These are phyloP conservation scores for Termitomyces sp. DNA, from an alignment of 768 basidiomycete genomes.

Conservation along the genomic window DNA sequence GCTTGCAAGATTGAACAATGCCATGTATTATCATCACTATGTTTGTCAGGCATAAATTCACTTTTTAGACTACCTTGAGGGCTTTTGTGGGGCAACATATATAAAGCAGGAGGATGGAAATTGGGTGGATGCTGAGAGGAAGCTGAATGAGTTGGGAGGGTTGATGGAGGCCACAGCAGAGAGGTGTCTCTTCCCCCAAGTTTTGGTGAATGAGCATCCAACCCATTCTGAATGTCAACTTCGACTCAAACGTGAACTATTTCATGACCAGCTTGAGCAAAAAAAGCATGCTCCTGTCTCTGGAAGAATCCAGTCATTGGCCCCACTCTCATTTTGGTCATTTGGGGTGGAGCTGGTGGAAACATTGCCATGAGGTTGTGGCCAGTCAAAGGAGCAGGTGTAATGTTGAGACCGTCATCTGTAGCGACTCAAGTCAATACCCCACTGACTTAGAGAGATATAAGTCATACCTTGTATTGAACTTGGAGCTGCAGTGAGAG, in stretches of 20 bases:
- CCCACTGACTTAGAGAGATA: no score
- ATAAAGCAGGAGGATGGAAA: conserved; percentile 32
- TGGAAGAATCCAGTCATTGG: conserved; percentile 73
- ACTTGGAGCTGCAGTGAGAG: conserved; percentile 50
- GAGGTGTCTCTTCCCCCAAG: conserved; percentile 17
- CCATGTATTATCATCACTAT: conserved; percentile 68
- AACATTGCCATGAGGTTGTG: conserved; percentile 86
- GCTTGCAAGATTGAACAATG: conserved; percentile 65
- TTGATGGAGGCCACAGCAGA: conserved; percentile 21
- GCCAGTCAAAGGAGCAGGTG: conserved; percentile 65
- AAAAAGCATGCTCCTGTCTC: conserved; percentile 75
- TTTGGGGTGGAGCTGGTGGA: conserved; percentile 62
- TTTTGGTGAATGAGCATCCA: conserved; percentile 23
- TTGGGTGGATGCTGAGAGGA: conserved; percentile 23
- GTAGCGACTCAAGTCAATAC: background rate
- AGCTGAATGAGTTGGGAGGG: conserved; percentile 22
- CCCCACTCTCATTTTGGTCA: conserved; percentile 51
- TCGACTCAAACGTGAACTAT: conserved; percentile 73
- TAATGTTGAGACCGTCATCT: conserved; percentile 64
- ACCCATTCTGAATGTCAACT: conserved; percentile 45
- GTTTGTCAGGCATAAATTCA: conserved; percentile 42
- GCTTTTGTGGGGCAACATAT: conserved; percentile 42
- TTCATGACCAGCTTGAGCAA: conserved; percentile 73
- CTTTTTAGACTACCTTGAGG: conserved; percentile 31
- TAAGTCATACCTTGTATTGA: conserved; percentile 48